Base-by-base conservation (phyloP, 306 rosid species). In the Crotalaria pallida region DNA sequence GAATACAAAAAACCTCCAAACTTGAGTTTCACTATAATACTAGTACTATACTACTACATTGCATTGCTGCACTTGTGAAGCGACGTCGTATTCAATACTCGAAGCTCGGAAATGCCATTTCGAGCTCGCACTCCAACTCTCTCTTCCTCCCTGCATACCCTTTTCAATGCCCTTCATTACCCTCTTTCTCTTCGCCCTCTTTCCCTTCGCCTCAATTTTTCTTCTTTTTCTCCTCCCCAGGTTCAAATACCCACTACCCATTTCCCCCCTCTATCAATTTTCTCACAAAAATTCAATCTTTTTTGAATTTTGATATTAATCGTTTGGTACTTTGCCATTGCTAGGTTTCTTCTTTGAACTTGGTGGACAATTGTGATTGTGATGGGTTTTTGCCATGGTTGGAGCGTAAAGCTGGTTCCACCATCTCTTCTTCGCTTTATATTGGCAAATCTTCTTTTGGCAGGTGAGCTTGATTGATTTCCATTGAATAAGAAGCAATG, bases 331-430 rank as follows among this genome's bases (percentile, higher is more conserved):
- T 62, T 49, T 36, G 5, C 13, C 7, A 44, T 16, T 48, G 4
- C 38, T 21, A 78, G 83, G 58, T 55, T 71, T 74, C 34, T 51
- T 7, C 15, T 49, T 8, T n/a, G n/a, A n/a, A 21, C 33, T 74
- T 45, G 65, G 74, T 67, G 31, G 78, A 53, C 34, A 80, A 72
- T 1, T 75, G 73, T n/a, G 72, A 72, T 0, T 75, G 73, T n/a
- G 72, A 58, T 9, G 77, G 76, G 15, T 88, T 90, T 75, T 78
- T 88, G 79, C 85, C 81, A 6, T 90, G 94, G 96, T 76, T 90
- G 73, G 88, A 90, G 80, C 65, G 57, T 34, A 90, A 88, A 77
- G 78, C 94, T 11, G 84, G 66, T 63, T 15, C 51, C 31, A 67
- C 36, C 27, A 81, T 90, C 27, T 88, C 90, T 0, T 88, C 92